Conservation (phyloP, 2,329 filamentous ascomycete species). For the Neodidymelliopsis sp. region DNA sequence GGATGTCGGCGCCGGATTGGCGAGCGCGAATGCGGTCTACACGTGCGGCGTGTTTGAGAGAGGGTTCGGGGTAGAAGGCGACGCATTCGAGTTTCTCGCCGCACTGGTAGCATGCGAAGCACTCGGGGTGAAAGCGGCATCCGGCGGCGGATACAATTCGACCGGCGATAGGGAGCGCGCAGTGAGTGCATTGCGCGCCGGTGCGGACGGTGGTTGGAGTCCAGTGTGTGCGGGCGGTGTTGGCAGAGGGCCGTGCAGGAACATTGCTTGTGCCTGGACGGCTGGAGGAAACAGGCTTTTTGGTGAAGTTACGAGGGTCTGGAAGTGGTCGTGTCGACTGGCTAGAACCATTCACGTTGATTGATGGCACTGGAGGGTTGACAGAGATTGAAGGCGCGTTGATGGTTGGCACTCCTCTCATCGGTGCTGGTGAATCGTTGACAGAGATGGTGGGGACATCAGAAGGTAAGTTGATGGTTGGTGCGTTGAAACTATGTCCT, state of each 20-base stretch:
- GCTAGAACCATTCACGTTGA: slow-evolving; percentile 35
- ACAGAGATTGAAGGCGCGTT: slow-evolving; percentile 36
- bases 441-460: slow-evolving; percentile 28
- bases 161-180: slow-evolving; percentile 83
- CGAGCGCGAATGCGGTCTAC: slow-evolving; percentile 75
- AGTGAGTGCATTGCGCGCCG: slow-evolving; percentile 83
- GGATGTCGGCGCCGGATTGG: slow-evolving; percentile 60
- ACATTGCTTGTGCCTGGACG: slow-evolving; percentile 43
- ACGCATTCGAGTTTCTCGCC: slow-evolving; percentile 89
- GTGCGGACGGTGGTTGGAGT: slow-evolving; percentile 58
- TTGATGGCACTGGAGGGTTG: slow-evolving; percentile 35
- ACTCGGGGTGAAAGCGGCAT: slow-evolving; percentile 87
- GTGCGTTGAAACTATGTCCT: slow-evolving; percentile 29
- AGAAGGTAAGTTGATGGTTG: slow-evolving; percentile 27
- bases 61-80: slow-evolving; percentile 93
- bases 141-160: slow-evolving; percentile 87
- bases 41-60: slow-evolving; percentile 72
- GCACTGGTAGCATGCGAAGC: slow-evolving; percentile 89
- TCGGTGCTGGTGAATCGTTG: slow-evolving; percentile 24
- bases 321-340: slow-evolving; percentile 57
- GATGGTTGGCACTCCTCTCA: slow-evolving; percentile 13
- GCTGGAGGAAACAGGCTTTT: slow-evolving; percentile 31
- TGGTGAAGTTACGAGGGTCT: slow-evolving; percentile 55
- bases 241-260: slow-evolving; percentile 17
- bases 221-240: slow-evolving; percentile 52